Base-by-base conservation (phyloP, 768 basidiomycete genomes). In the Auriscalpium orientale region DNA sequence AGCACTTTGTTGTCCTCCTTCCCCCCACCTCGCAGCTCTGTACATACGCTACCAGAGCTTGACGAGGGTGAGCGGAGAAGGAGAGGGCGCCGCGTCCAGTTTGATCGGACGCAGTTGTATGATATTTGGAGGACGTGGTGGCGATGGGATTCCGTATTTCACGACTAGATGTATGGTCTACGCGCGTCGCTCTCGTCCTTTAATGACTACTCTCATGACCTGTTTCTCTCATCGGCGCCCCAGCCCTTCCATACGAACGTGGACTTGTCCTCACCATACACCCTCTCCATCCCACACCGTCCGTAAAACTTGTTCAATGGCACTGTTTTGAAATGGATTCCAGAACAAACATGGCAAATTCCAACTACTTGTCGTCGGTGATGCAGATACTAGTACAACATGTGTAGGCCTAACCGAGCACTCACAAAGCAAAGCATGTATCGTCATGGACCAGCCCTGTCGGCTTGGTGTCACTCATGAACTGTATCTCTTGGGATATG, bases 61-160 rank as follows among this genome's bases (percentile, higher is more conserved):
- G 66, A 58, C 53, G 79, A 78, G 82, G 84, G 85, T 73, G 80
- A 71, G 85, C 65, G 73, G 71, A 77, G 70, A 72, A 72, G 74
- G 81, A 88, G 87, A 89, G 86, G 85, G 86, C 85, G 74, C 73
- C 81, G 75, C 74, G 80, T 74, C 68, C 71, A 70, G 64, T 63
- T 56, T 44, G 58, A 60, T 56, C 56, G 60, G 57, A 57, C 20
- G 56, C 52, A 52, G 57, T 52, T 51, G 33, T 54, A 52, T 11
- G 49, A 37, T 49, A 49, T 36, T 35, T 16, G 55, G 51, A 35
- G 62, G 53, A 38, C 46, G 34, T 40, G 51, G 37, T 36, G 55
- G 46, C 43, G 56, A 56, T 51, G 52, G 38, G 38, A 38, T 54
- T 16, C 44, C 47, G 16, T 21, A 9, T 18, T 22, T 55, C 18